Percentiles rank a stretch among this genome's conserved stretches.
phyloP scores from a whole-genome alignment of 2,329 filamentous ascomycete species.

The Cladosporium austrohemisphaericum region DNA sequence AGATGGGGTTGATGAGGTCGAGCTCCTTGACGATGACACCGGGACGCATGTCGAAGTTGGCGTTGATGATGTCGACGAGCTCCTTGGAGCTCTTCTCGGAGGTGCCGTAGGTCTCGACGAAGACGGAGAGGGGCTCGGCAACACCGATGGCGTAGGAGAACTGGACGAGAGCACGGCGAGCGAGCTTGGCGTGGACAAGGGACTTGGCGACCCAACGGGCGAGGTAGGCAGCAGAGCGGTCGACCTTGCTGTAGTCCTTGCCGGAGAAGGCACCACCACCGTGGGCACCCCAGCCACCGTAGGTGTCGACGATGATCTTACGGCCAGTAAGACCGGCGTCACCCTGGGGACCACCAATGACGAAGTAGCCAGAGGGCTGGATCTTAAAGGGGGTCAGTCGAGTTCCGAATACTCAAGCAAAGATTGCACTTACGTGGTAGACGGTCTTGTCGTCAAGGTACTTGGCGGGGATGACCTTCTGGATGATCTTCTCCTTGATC shows the following conservation, averaged over 20 bases:
- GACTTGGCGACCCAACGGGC: slow-evolving; percentile 99
- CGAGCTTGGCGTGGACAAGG: slow-evolving; percentile 80
- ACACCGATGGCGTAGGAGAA: slow-evolving; percentile 99
- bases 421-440: slow-evolving; percentile 70
- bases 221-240: slow-evolving; percentile 95
- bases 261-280: slow-evolving; percentile 99
- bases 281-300: slow-evolving; percentile 99
- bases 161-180: slow-evolving; percentile 91
- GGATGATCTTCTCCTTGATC: slow-evolving; percentile 96
- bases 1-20: slow-evolving; percentile 91
- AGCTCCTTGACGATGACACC: slow-evolving; percentile 99
- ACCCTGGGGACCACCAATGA: slow-evolving; percentile 98
- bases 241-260: slow-evolving; percentile 99
- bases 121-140: slow-evolving; percentile 94
- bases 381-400: slow-evolving; percentile 50
- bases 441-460: slow-evolving; percentile 90
- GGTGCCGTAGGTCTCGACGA: slow-evolving; percentile 96
- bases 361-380: slow-evolving; percentile 96
- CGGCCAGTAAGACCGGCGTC: slow-evolving; percentile 97
- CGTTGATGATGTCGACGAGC: slow-evolving; percentile 88
- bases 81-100: slow-evolving; percentile 84
- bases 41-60: slow-evolving; percentile 96
- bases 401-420: background rate
- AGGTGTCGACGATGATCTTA: slow-evolving; percentile 99
- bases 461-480: slow-evolving; percentile 86